These are phyloP conservation scores for Nakaseomyces kungkrabaensis DNA, from an alignment of 1,139 yeast genomes.

Conservation along the genomic window DNA sequence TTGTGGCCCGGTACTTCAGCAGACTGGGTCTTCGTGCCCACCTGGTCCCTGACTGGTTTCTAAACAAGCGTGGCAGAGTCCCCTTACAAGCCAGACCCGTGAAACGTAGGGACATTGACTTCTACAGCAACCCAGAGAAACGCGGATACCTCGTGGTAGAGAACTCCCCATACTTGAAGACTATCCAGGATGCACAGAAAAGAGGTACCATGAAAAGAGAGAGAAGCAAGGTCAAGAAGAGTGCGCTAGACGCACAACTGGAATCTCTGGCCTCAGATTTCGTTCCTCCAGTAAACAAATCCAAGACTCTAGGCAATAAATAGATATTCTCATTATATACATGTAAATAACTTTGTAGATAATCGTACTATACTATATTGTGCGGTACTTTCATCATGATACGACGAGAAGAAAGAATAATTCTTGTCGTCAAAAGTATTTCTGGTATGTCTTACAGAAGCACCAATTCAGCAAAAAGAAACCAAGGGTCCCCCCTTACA, in stretches of 20 bases:
- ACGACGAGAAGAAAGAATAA: no score
- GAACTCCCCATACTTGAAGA: slow-evolving; percentile 26
- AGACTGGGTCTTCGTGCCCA: slow-evolving; percentile 61
- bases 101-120: slow-evolving; percentile 68
- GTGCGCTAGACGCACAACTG: slow-evolving; percentile 22
- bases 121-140: slow-evolving; percentile 59
- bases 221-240: slow-evolving; percentile 15
- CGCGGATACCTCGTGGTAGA: slow-evolving; percentile 60
- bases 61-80: slow-evolving; percentile 61
- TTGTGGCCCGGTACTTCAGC: slow-evolving; percentile 65
- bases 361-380: background rate
- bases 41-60: slow-evolving; percentile 60
- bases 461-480: no score
- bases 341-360: background rate
- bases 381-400: no score
- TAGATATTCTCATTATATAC: background rate
- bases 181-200: slow-evolving; percentile 20
- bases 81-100: slow-evolving; percentile 86
- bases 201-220: slow-evolving; percentile 18
- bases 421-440: no score
- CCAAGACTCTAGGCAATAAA: background rate
- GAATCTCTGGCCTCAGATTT: slow-evolving; percentile 11
- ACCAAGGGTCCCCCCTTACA: no score
- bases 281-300: background rate
- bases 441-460: no score